A percentile compares a stretch with the other conserved stretches of the same genome.
These are phyloP conservation scores for Petunia axillaris DNA, from an alignment of 257 asterid species.

Conservation along the genomic window DNA sequence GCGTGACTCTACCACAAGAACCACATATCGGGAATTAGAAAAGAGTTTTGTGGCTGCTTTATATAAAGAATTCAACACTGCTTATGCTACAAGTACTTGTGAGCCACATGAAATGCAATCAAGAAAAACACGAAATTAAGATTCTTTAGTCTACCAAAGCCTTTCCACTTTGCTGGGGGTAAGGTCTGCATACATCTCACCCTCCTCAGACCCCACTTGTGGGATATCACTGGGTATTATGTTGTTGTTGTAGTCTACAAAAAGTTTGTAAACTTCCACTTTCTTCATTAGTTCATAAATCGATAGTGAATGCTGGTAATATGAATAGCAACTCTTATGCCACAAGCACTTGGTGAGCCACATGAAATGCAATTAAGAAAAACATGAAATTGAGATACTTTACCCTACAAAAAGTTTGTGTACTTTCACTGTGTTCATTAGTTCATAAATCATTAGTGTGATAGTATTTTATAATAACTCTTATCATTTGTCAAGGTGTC, in stretches of 20 bases:
- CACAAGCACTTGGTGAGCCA: constrained; percentile 4
- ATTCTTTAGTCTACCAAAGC: neutral
- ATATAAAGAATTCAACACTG: too few species aligned
- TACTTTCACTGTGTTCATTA: neutral
- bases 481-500: neutral
- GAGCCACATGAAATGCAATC: constrained; percentile 23
- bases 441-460: neutral
- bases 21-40: neutral
- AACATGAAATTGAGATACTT: neutral
- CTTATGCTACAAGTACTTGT: neutral
- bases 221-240: too few species aligned
- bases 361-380: constrained; percentile 9
- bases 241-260: too few species aligned
- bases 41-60: neutral
- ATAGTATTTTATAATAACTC: constrained; percentile 9
- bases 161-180: too few species aligned
- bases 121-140: neutral
- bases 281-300: too few species aligned
- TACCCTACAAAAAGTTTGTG: neutral
- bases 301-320: too few species aligned
- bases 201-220: too few species aligned
- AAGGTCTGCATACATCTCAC: too few species aligned
- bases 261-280: too few species aligned
- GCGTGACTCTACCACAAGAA: constrained; percentile 92
- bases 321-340: neutral